Conservation (phyloP, 352 stramenopile genomes). For the Globisporangium acanthophoron region DNA sequence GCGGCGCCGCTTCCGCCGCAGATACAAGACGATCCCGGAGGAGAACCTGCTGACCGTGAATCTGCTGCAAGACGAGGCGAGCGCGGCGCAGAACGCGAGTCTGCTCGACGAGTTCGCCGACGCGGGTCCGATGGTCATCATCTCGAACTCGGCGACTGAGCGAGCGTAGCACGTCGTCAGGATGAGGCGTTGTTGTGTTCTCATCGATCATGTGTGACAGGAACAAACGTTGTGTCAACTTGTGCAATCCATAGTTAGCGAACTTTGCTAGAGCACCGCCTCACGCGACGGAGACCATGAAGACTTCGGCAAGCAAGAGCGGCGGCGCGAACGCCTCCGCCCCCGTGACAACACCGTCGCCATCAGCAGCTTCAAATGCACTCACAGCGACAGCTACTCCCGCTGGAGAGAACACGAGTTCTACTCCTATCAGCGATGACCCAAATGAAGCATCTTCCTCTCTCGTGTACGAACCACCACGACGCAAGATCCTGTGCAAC, state of each 20-base stretch:
- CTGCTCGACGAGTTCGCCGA: constrained; percentile 6
- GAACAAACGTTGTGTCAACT: too few species aligned
- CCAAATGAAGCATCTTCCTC: background rate
- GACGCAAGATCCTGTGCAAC: constrained; percentile 51
- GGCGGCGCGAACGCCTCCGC: background rate
- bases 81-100: constrained; percentile 1
- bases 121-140: background rate
- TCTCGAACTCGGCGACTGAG: background rate
- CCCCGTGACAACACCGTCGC: background rate
- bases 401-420: background rate
- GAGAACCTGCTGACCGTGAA: constrained; percentile 31
- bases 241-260: too few species aligned
- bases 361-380: background rate
- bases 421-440: background rate
- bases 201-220: too few species aligned
- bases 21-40: constrained; percentile 16
- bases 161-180: background rate
- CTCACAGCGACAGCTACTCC: background rate
- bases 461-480: constrained; percentile 2
- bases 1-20: constrained; percentile 13
- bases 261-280: too few species aligned
- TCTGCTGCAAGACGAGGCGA: constrained; percentile 19
- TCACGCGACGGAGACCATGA: constrained; percentile 1
- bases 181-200: background rate
- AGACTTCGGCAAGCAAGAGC: background rate